These are phyloP conservation scores for Nemophila menziesii DNA, from an alignment of 257 asterid genomes.

Conservation along the genomic window DNA sequence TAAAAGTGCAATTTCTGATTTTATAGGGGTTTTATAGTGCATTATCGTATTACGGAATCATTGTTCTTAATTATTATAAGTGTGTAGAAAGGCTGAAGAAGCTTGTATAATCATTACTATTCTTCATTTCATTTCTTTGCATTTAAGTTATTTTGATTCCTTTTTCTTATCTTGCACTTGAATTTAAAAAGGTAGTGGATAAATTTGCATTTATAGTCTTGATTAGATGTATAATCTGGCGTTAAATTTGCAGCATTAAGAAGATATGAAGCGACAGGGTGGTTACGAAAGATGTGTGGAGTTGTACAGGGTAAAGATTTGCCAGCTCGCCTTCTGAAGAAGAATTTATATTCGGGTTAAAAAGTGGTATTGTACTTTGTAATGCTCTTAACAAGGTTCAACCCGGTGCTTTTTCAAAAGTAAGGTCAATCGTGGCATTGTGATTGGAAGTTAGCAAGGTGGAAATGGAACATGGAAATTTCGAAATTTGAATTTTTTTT, in stretches of 20 bases:
- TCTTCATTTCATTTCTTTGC: too few species aligned
- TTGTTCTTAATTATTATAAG: too few species aligned
- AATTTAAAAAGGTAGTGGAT: not conserved
- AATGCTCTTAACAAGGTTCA: conserved; percentile 72
- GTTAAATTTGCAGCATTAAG: conserved; percentile 56
- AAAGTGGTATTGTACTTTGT: conserved; percentile 90
- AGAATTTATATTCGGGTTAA: conserved; percentile 67
- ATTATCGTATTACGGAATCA: too few species aligned
- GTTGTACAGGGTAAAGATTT: conserved; percentile 83
- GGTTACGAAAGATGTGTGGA: conserved; percentile 84
- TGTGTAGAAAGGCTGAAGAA: too few species aligned
- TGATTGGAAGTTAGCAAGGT: conserved; percentile 61
- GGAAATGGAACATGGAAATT: too few species aligned
- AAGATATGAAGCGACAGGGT: conserved; percentile 73
- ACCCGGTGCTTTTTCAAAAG: conserved; percentile 72
- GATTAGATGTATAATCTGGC: conserved; percentile 9
- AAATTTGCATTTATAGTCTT: not conserved
- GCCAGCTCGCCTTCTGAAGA: conserved; percentile 93
- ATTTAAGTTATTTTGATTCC: too few species aligned
- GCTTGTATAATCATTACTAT: too few species aligned
- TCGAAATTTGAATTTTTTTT: conserved; percentile 32
- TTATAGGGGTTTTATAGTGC: too few species aligned
- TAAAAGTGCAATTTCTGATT: too few species aligned
- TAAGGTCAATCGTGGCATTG: conserved; percentile 21
- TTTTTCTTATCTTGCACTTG: too few species aligned